phyloP scores from a whole-genome alignment of 1,284 basidiomycete genomes.

The Paramarasmius palmivorus region DNA sequence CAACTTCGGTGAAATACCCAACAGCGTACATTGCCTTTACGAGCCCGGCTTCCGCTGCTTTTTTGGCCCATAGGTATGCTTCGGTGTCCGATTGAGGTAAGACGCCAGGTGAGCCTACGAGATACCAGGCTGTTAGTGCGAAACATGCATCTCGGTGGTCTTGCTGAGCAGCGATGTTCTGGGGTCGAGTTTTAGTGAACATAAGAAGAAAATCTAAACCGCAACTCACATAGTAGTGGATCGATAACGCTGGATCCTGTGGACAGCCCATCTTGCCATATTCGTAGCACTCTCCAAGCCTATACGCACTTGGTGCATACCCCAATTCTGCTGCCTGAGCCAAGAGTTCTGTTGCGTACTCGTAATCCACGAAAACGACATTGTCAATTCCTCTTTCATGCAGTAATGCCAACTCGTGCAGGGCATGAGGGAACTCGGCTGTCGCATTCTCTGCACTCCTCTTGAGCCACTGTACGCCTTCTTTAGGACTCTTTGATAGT shows the following conservation, averaged over 20 bases:
- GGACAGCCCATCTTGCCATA: constrained; percentile 99
- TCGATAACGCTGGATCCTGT: constrained; percentile 95
- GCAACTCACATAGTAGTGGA: constrained; percentile 92
- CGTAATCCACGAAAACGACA: constrained; percentile 94
- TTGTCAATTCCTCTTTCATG: constrained; percentile 97
- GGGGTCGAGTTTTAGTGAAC: constrained; percentile 16
- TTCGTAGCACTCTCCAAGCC: constrained; percentile 98
- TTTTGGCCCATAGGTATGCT: constrained; percentile 93
- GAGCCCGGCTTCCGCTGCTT: constrained; percentile 86
- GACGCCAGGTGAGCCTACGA: constrained; percentile 96
- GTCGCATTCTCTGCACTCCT: constrained; percentile 93
- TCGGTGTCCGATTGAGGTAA: constrained; percentile 98
- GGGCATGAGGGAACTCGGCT: constrained; percentile 93
- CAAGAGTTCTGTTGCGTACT: constrained; percentile 92
- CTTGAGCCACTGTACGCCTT: constrained; percentile 99
- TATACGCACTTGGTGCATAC: constrained; percentile 95
- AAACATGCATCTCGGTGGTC: constrained; percentile 97
- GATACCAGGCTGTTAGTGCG: constrained; percentile 97
- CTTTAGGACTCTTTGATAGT: constrained; percentile 84
- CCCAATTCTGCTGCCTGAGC: constrained; percentile 95
- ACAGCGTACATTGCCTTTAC: constrained; percentile 96
- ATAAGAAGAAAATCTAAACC: constrained; percentile 11
- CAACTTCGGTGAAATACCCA: constrained; percentile 96
- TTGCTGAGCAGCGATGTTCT: constrained; percentile 98
- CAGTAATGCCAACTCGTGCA: constrained; percentile 93